phyloP scores from a whole-genome alignment of 305 asterid genomes.

The Ilex paraguariensis region DNA sequence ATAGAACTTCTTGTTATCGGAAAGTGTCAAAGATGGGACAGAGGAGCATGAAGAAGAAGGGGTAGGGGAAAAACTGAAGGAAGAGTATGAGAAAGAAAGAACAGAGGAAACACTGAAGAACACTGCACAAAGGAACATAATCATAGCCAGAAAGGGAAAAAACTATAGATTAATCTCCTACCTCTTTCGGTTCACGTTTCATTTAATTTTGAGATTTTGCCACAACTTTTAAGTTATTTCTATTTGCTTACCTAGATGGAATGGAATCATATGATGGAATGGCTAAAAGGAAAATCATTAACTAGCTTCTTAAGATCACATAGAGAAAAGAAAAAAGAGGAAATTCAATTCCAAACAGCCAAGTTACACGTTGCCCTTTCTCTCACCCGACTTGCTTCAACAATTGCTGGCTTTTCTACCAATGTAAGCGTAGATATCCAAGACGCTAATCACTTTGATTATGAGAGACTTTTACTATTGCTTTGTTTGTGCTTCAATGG shows the following conservation, averaged over 20 bases:
- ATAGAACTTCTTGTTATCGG: conserved; percentile 30
- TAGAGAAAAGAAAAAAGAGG: conserved; percentile 45
- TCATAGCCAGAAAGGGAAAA: conserved; percentile 24
- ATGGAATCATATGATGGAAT: conserved; percentile 27
- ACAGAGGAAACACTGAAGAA: conserved; percentile 9
- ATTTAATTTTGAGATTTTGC: not conserved
- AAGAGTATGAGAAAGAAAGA: no score
- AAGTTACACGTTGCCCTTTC: conserved; percentile 61
- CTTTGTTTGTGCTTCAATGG: no score
- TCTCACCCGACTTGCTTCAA: conserved; percentile 64
- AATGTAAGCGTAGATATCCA: conserved; percentile 23
- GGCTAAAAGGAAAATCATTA: conserved; percentile 34
- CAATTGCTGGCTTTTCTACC: conserved; percentile 50
- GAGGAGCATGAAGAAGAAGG: conserved; percentile 18
- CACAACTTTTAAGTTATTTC: no score
- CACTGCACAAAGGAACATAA: conserved; percentile 9
- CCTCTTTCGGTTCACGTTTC: not conserved
- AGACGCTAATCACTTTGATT: conserved; percentile 18
- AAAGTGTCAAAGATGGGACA: conserved; percentile 5
- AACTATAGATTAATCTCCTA: conserved; percentile 25
- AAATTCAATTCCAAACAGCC: conserved; percentile 44
- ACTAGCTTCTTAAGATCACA: conserved; percentile 30
- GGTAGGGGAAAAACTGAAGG: no score
- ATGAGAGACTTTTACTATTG: no score
- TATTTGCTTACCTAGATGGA: conserved; percentile 24